Percentiles rank a stretch among this genome's conserved stretches.
phyloP scores from a whole-genome alignment of 2,329 filamentous ascomycete species.

The Trichothecium roseum region DNA sequence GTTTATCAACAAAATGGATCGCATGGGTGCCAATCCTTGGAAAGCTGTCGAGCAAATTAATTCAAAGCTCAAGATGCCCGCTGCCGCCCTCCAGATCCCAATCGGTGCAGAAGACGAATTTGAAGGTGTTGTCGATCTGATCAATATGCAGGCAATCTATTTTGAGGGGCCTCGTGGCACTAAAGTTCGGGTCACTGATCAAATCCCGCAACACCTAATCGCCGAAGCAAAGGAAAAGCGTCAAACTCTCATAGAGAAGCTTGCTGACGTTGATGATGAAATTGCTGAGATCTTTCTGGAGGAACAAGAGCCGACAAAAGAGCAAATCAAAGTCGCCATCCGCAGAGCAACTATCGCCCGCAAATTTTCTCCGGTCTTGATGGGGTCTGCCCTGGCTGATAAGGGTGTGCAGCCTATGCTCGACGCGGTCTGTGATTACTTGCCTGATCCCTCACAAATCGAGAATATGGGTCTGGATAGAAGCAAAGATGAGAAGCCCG shows the following conservation, averaged over 20 bases:
- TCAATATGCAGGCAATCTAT: conserved; percentile 88
- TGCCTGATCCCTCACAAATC: conserved; percentile 84
- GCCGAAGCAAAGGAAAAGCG: conserved; percentile 74
- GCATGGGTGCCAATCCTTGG: conserved; percentile 97
- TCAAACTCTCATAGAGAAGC: conserved; percentile 78
- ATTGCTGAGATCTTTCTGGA: conserved; percentile 93
- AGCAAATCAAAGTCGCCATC: conserved; percentile 87
- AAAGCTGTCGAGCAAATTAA: conserved; percentile 98
- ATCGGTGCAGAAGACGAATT: conserved; percentile 90
- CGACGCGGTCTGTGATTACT: conserved; percentile 90
- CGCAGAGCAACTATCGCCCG: conserved; percentile 78
- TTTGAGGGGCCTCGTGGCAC: conserved; percentile 79
- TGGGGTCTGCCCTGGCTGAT: conserved; percentile 91
- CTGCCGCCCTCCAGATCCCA: conserved; percentile 87
- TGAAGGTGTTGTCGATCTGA: conserved; percentile 82
- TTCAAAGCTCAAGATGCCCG: conserved; percentile 83
- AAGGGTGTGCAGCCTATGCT: conserved; percentile 95
- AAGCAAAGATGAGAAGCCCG: conserved; percentile 64
- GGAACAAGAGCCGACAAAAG: conserved; percentile 65
- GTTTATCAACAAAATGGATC: conserved; percentile 99
- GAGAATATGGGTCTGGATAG: conserved; percentile 83
- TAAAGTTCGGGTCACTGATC: conserved; percentile 63
- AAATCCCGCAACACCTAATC: conserved; percentile 71
- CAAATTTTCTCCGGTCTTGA: conserved; percentile 90
- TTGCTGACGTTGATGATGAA: conserved; percentile 95